These are phyloP conservation scores for Cenchrus americanus DNA, from an alignment of 176 grass and related monocot species.

Conservation along the genomic window DNA sequence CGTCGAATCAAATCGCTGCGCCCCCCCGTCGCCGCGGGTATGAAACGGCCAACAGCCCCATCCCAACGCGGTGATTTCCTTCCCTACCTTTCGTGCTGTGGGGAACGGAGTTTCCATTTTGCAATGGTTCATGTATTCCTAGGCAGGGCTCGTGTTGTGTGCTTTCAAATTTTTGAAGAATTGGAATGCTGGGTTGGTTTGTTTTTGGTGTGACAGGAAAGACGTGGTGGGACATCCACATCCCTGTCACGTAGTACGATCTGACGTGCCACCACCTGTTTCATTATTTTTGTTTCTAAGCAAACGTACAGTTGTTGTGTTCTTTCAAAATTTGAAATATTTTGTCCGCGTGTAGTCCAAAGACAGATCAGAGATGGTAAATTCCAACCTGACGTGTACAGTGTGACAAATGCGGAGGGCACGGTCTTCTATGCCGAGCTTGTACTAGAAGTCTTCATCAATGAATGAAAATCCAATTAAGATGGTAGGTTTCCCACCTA, in stretches of 20 bases:
- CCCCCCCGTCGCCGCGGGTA: not conserved
- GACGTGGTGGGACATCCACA: not conserved
- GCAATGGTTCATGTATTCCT: not conserved
- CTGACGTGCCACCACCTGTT: not conserved
- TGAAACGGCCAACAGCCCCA: conserved; percentile 17
- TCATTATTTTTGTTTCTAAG: not conserved
- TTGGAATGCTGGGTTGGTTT: too few relatives aligned
- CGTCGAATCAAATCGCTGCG: conserved; percentile 22
- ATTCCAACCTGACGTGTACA: not conserved
- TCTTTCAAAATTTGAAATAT: not conserved
- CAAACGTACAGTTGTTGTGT: not conserved
- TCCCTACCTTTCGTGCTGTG: not conserved
- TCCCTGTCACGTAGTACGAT: not conserved
- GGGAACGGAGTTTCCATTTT: not conserved
- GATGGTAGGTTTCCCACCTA: too few relatives aligned
- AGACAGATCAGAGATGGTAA: too few relatives aligned
- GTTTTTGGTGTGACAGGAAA: not conserved
- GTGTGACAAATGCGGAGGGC: not conserved
- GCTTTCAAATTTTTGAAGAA: conserved; percentile 20
- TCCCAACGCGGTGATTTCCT: not conserved
- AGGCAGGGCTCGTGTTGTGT: too few relatives aligned
- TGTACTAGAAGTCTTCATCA: too few relatives aligned
- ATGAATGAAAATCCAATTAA: too few relatives aligned
- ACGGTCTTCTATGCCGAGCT: too few relatives aligned
- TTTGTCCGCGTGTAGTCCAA: too few relatives aligned